A percentile compares a stretch with the other conserved stretches of the same genome.
These are phyloP conservation scores for Yamadazyma trypodendri DNA, from an alignment of 1,139 yeast species.

Conservation along the genomic window DNA sequence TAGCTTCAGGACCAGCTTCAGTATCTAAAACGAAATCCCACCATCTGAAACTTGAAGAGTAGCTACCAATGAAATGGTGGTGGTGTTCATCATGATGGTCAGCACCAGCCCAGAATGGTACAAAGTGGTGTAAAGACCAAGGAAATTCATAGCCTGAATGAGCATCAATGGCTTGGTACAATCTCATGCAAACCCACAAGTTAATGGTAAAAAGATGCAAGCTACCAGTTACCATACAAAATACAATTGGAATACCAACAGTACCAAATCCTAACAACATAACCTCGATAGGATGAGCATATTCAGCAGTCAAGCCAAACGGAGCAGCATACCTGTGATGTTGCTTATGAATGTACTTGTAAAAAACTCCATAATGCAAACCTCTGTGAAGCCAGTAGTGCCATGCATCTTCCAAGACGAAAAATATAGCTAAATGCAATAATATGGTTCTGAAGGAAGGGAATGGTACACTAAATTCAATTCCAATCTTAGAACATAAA, in stretches of 20 bases:
- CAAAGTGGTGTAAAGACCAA: conserved; percentile 85
- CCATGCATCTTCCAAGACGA: conserved; percentile 48
- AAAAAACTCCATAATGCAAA: conserved; percentile 46
- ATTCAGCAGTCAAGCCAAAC: conserved; percentile 49
- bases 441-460: conserved; percentile 30
- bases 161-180: conserved; percentile 93
- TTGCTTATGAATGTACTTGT: conserved; percentile 48
- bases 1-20: conserved; percentile 47
- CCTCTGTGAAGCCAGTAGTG: conserved; percentile 49
- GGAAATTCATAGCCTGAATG: conserved; percentile 98
- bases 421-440: conserved; percentile 37
- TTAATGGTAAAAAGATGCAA: conserved; percentile 46
- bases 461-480: conserved; percentile 40
- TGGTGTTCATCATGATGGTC: conserved; percentile 97
- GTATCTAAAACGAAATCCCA: conserved; percentile 44
- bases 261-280: conserved; percentile 47
- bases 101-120: conserved; percentile 98
- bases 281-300: conserved; percentile 50
- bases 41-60: conserved; percentile 48
- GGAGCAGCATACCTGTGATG: conserved; percentile 53
- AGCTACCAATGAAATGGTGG: conserved; percentile 70
- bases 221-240: conserved; percentile 35
- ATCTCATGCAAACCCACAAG: conserved; percentile 44
- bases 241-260: conserved; percentile 46
- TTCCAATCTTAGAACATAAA: conserved; percentile 38